phyloP scores from a whole-genome alignment of 495 filamentous ascomycete species.

The Talaromyces thailandensis region DNA sequence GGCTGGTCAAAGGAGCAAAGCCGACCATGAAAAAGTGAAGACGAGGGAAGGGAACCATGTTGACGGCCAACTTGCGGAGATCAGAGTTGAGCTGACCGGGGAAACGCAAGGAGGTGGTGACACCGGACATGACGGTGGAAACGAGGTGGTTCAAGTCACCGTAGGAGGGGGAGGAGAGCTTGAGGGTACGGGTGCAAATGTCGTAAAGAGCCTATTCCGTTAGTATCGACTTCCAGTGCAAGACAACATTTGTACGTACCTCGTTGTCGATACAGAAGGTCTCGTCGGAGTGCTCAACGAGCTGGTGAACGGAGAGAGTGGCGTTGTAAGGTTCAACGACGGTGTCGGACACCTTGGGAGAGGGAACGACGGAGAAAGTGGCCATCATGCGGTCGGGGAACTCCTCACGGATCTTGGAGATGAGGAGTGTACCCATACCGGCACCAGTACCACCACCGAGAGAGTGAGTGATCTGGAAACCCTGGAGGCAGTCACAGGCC shows the following conservation, averaged over 20 bases:
- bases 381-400: constrained; percentile 99
- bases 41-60: constrained; percentile 99
- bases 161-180: constrained; percentile 96
- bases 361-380: constrained; percentile 98
- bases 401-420: constrained; percentile 99
- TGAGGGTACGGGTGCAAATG: constrained; percentile 99
- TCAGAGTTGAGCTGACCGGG: constrained; percentile 99
- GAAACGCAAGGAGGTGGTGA: constrained; percentile 98
- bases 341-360: constrained; percentile 99
- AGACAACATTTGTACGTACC: constrained; percentile 31
- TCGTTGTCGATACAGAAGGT: constrained; percentile 99
- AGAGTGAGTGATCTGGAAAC: constrained; percentile 99
- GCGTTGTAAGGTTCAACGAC: constrained; percentile 99
- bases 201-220: constrained; percentile 79
- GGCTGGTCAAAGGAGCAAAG: constrained; percentile 96
- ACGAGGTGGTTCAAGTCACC: constrained; percentile 99
- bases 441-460: constrained; percentile 99
- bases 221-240: constrained; percentile 8
- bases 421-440: constrained; percentile 99
- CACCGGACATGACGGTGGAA: constrained; percentile 99
- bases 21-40: constrained; percentile 99
- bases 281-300: constrained; percentile 99
- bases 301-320: constrained; percentile 96
- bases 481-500: constrained; percentile 98
- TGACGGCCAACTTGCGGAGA: constrained; percentile 98